These are phyloP conservation scores for Colletotrichum melonis DNA, from an alignment of 2,329 filamentous ascomycete genomes.

Conservation along the genomic window DNA sequence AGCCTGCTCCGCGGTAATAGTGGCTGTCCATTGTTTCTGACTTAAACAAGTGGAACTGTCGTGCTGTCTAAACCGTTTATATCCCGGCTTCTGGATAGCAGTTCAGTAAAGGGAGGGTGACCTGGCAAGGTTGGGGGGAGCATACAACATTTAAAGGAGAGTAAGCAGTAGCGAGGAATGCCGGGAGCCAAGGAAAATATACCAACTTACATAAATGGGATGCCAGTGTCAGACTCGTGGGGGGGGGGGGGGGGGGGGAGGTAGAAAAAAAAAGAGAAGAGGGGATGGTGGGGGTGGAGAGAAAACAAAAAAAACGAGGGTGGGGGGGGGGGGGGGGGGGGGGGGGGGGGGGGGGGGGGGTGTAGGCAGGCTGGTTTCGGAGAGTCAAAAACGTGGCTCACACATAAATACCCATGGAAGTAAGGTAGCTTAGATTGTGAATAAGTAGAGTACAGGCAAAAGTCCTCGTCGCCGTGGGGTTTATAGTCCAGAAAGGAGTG, in stretches of 20 bases:
- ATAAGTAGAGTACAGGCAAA: not conserved
- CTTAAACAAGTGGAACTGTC: slow-evolving; percentile 1
- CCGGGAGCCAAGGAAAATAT: slow-evolving; percentile 5
- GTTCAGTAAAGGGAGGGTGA: slow-evolving; percentile 32
- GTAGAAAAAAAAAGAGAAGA: no score
- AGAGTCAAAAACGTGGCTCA: slow-evolving; percentile 16
- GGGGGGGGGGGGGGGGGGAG: not conserved
- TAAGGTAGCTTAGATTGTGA: not conserved
- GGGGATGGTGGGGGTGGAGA: no score
- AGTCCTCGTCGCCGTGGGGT: not conserved
- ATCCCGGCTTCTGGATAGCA: slow-evolving; percentile 32
- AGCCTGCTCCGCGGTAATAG: slow-evolving; percentile 19
- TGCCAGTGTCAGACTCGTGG: not conserved
- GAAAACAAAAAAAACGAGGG: no score
- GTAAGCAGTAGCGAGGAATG: slow-evolving; percentile 4
- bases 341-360: not conserved
- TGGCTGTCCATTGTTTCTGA: slow-evolving; percentile 29
- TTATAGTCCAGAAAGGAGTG: slow-evolving; percentile 16
- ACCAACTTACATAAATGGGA: slow-evolving; percentile 25
- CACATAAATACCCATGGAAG: not conserved
- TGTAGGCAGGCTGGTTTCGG: not conserved
- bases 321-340: not conserved
- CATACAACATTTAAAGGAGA: not conserved
- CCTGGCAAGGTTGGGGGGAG: slow-evolving; percentile 7
- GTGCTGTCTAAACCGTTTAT: slow-evolving; percentile 31